Conservation (phyloP, 1,139 yeast genomes). For the Geotrichum phurueaensis region DNA sequence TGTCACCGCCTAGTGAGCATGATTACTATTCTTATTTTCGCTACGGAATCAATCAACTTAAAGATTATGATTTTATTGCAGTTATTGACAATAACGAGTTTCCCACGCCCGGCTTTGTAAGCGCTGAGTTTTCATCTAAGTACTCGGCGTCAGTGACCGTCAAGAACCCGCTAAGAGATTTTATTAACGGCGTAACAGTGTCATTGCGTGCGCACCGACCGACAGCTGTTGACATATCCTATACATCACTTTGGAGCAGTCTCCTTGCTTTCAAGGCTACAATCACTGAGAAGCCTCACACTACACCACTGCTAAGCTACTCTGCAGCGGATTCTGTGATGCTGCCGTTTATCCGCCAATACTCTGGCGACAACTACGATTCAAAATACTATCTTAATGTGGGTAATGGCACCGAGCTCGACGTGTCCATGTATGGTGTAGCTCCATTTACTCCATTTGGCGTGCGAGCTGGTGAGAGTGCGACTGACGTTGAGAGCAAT, state of each 20-base stretch:
- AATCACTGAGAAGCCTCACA: conserved; percentile 9
- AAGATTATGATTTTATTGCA: conserved; percentile 46
- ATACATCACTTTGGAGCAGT: conserved; percentile 59
- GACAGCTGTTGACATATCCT: conserved; percentile 43
- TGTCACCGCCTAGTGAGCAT: conserved; percentile 28
- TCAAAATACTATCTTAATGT: conserved; percentile 64
- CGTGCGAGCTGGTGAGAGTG: conserved; percentile 11
- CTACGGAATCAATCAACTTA: conserved; percentile 32
- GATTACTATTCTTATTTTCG: conserved; percentile 46
- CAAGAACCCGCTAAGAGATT: conserved; percentile 23
- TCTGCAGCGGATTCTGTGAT: conserved; percentile 34
- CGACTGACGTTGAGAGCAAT: conserved; percentile 19
- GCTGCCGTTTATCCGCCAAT: conserved; percentile 64
- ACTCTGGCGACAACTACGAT: conserved; percentile 61
- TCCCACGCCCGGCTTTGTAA: conserved; percentile 29
- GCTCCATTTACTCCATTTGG: conserved; percentile 70
- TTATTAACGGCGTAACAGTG: conserved; percentile 27
- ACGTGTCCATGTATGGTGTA: conserved; percentile 58
- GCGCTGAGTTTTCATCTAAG: conserved; percentile 28
- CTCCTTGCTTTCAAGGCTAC: conserved; percentile 50
- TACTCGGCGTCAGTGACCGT: conserved; percentile 35
- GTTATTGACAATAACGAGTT: conserved; percentile 34
- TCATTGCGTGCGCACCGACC: conserved; percentile 44
- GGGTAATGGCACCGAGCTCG: conserved; percentile 28
- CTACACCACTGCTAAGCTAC: not conserved